phyloP scores from a whole-genome alignment of 768 basidiomycete genomes.

The Asterophora lycoperdoides region DNA sequence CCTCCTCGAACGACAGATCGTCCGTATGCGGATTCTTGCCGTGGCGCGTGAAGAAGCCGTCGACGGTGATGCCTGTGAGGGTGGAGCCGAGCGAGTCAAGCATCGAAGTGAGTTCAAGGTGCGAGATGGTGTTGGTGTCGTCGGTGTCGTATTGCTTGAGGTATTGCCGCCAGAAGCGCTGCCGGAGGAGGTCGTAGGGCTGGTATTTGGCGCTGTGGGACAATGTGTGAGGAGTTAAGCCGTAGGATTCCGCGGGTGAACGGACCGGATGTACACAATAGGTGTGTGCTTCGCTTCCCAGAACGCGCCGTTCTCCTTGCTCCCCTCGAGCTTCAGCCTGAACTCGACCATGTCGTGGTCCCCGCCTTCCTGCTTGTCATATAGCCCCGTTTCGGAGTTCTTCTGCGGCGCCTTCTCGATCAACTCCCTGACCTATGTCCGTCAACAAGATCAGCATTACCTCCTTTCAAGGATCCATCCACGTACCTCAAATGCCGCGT shows the following conservation, averaged over 20 bases:
- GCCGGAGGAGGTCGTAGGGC: slow-evolving; percentile 87
- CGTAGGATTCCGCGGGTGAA: not conserved
- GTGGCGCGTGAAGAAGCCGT: slow-evolving; percentile 73
- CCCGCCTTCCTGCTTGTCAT: slow-evolving; percentile 42
- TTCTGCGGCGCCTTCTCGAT: slow-evolving; percentile 64
- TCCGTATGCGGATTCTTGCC: slow-evolving; percentile 50
- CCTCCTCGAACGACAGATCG: slow-evolving; percentile 75
- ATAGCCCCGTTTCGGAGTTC: slow-evolving; percentile 54
- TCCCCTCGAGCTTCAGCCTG: slow-evolving; percentile 56
- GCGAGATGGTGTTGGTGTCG: slow-evolving; percentile 68
- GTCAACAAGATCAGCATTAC: not conserved
- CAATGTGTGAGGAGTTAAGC: not conserved
- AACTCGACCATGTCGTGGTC: slow-evolving; percentile 75
- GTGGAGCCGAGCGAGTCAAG: slow-evolving; percentile 97
- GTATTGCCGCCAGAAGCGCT: slow-evolving; percentile 88
- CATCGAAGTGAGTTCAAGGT: slow-evolving; percentile 89
- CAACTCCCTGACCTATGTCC: slow-evolving; percentile 42
- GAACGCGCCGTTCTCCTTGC: slow-evolving; percentile 43
- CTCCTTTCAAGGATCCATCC: not conserved
- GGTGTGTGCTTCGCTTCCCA: slow-evolving; percentile 79
- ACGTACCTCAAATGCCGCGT: slow-evolving; percentile 62
- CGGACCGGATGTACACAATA: slow-evolving; percentile 60
- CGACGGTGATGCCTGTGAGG: slow-evolving; percentile 70
- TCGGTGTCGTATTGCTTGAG: slow-evolving; percentile 88
- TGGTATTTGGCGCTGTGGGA: slow-evolving; percentile 81